Evolutionary conservation across 345 rosid genomes (phyloP).

Genomic region (Garcia nutans): DNA sequence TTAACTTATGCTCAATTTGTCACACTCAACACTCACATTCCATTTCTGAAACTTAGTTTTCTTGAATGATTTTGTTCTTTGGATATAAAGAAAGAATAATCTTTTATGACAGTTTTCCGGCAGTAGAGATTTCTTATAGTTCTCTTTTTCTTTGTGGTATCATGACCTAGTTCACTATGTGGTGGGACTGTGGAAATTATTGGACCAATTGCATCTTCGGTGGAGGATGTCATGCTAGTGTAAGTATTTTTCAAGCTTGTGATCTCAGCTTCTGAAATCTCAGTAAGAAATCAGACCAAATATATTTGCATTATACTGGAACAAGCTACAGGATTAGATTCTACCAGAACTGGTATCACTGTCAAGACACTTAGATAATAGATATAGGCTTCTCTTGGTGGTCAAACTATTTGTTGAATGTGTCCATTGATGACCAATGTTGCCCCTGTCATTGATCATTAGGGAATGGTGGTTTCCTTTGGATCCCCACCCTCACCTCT

Average conservation of each 20-base stretch:
- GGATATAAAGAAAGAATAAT: no score
- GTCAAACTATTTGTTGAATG: not conserved
- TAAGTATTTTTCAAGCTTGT: no score
- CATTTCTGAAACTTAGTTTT: not conserved
- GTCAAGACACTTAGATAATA: not conserved
- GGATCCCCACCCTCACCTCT: not conserved
- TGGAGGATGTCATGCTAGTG: slow-evolving; percentile 74
- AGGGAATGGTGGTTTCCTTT: no score
- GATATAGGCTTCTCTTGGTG: not conserved
- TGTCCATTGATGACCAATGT: not conserved
- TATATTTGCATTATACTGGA: not conserved
- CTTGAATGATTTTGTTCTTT: not conserved
- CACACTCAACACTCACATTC: not conserved
- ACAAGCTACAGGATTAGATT: slow-evolving; percentile 4
- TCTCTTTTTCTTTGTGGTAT: slow-evolving; percentile 1
- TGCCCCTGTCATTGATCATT: not conserved
- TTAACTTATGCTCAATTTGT: not conserved
- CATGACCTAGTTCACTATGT: slow-evolving; percentile 56
- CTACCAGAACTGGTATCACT: not conserved
- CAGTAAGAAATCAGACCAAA: not conserved
- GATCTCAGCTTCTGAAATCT: slow-evolving; percentile 18
- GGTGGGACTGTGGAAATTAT: slow-evolving; percentile 81
- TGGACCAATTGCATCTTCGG: slow-evolving; percentile 80
- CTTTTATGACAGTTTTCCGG: not conserved
- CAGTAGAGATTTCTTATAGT: slow-evolving; percentile 6